A percentile compares a stretch with the other conserved stretches of the same genome.
These are phyloP conservation scores for Trichophyton mentagrophytes DNA, from an alignment of 2,329 filamentous ascomycete species.

Conservation along the genomic window DNA sequence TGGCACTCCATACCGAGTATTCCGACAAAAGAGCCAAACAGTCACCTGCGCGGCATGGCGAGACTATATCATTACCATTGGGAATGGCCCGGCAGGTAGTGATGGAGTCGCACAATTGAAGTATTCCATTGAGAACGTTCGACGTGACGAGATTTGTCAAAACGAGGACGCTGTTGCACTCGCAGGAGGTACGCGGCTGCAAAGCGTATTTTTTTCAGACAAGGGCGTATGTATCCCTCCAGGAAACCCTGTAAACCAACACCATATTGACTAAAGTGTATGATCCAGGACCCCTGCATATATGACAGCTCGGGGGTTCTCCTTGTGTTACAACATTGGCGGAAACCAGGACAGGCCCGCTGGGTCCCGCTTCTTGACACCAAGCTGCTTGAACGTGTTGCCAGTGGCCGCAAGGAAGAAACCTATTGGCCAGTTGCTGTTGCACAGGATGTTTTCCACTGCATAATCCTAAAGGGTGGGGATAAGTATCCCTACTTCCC, in stretches of 20 bases:
- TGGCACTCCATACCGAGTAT: conserved; percentile 76
- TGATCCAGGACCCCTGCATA: conserved; percentile 69
- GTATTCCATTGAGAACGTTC: conserved; percentile 91
- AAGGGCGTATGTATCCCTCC: conserved; percentile 52
- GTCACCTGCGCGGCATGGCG: conserved; percentile 90
- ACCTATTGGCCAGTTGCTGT: conserved; percentile 93
- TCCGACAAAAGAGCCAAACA: conserved; percentile 82
- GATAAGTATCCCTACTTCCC: conserved; percentile 91
- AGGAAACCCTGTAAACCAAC: neutral
- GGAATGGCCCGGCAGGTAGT: conserved; percentile 72
- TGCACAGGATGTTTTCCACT: conserved; percentile 84
- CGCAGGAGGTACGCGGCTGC: conserved; percentile 57
- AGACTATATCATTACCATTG: conserved; percentile 92
- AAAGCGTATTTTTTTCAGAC: conserved; percentile 83
- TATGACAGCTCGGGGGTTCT: conserved; percentile 89
- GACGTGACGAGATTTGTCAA: conserved; percentile 85
- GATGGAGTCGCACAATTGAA: conserved; percentile 66
- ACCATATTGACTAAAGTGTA: conserved; percentile 8
- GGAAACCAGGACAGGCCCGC: conserved; percentile 65
- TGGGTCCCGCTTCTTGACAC: conserved; percentile 95
- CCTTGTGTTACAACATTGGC: conserved; percentile 81
- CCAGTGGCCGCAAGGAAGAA: conserved; percentile 74
- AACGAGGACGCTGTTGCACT: conserved; percentile 85
- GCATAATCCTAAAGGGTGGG: conserved; percentile 94
- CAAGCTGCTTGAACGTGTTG: conserved; percentile 64